Percentiles rank a stretch among this genome's conserved stretches.
Evolutionary conservation across 2,329 filamentous ascomycete species (phyloP).

Genomic region (Trichocomaceae sp.): DNA sequence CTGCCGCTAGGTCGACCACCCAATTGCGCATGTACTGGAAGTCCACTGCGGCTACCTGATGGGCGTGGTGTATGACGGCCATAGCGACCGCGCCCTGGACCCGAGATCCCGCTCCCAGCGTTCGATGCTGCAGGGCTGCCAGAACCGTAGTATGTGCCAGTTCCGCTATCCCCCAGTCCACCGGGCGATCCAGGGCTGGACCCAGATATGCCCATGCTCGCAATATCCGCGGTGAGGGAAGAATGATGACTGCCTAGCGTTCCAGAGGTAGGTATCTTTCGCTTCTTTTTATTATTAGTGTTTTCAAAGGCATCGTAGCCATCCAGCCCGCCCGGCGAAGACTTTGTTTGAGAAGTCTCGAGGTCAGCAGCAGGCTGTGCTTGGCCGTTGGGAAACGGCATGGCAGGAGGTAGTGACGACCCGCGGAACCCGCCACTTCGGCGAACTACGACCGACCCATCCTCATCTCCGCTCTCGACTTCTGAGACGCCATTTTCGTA

Average conservation of each 20-base stretch:
- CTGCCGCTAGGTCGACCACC: constrained; percentile 44
- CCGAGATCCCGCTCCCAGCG: constrained; percentile 66
- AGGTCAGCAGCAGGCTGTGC: constrained; percentile 15
- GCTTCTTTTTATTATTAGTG: constrained; percentile 98
- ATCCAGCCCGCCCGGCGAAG: constrained; percentile 68
- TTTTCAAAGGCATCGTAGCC: constrained; percentile 98
- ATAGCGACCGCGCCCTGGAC: constrained; percentile 75
- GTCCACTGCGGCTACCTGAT: constrained; percentile 53
- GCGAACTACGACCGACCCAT: constrained; percentile 38
- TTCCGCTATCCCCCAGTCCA: constrained; percentile 40
- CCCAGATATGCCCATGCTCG: constrained; percentile 54
- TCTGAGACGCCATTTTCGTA: constrained; percentile 50
- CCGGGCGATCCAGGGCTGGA: constrained; percentile 41
- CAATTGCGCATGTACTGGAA: constrained; percentile 50
- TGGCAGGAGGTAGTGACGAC: constrained; percentile 29
- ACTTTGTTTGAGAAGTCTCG: constrained; percentile 35
- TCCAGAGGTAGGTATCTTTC: constrained; percentile 89
- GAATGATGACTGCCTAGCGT: constrained; percentile 57
- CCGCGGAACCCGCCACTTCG: constrained; percentile 37
- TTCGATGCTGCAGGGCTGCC: constrained; percentile 46
- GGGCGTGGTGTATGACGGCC: constrained; percentile 50
- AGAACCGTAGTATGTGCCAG: constrained; percentile 52
- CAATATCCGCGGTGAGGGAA: constrained; percentile 57
- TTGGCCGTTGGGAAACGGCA: constrained; percentile 22
- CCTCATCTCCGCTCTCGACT: constrained; percentile 58